These are phyloP conservation scores for Trametes hirsuta DNA, from an alignment of 1,284 basidiomycete species.

Conservation along the genomic window DNA sequence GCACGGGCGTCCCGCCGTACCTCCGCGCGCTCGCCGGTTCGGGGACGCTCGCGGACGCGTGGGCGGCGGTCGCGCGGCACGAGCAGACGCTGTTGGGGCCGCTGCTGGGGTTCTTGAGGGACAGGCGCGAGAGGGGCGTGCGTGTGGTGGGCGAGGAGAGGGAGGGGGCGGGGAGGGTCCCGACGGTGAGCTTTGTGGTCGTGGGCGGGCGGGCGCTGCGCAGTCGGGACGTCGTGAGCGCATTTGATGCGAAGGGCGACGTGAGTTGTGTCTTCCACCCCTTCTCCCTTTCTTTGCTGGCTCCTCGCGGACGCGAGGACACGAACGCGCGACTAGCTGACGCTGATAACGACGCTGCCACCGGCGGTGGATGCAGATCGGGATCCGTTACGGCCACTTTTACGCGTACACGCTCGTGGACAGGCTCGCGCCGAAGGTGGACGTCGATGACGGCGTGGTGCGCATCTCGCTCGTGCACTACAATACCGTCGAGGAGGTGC, in stretches of 20 bases:
- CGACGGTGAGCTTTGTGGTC: conserved; percentile 76
- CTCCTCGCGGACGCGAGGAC: too few relatives aligned
- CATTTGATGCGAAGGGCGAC: conserved; percentile 60
- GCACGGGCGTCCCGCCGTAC: conserved; percentile 66
- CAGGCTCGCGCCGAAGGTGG: conserved; percentile 54
- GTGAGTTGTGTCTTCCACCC: conserved; percentile 45
- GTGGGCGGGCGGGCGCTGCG: conserved; percentile 52
- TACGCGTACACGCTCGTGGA: conserved; percentile 73
- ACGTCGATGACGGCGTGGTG: conserved; percentile 68
- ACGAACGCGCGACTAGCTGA: too few relatives aligned
- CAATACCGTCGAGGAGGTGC: conserved; percentile 73
- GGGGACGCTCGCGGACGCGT: conserved; percentile 50
- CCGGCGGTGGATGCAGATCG: conserved; percentile 49
- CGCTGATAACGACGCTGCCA: too few relatives aligned
- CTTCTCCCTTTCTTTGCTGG: too few relatives aligned
- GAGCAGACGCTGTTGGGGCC: conserved; percentile 47
- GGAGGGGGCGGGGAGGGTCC: conserved; percentile 51
- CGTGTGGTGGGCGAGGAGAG: conserved; percentile 66
- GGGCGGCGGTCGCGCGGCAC: conserved; percentile 48
- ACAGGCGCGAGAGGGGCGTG: conserved; percentile 56
- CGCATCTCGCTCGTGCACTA: conserved; percentile 83
- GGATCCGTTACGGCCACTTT: conserved; percentile 79
- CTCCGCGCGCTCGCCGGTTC: conserved; percentile 55
- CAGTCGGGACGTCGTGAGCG: conserved; percentile 67
- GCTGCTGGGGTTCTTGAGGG: conserved; percentile 46